Evolutionary conservation across 495 filamentous ascomycete genomes (phyloP), one percentile per base, ranked within the genome.

Genomic region (Bryoglossum gracile): DNA sequence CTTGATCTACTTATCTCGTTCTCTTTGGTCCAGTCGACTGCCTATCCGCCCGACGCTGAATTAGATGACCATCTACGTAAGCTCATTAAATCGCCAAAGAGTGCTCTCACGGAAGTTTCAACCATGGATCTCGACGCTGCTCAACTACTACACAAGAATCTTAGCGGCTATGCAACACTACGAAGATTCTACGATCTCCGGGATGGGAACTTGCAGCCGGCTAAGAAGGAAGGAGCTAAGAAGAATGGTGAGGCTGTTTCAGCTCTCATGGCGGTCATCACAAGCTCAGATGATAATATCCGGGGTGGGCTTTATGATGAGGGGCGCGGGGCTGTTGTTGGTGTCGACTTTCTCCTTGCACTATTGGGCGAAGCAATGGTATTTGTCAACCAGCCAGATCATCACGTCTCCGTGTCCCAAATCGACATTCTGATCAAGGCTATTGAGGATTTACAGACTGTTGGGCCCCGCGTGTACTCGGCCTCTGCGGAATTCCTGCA

Each of bases 91-190:
- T 76, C 82, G 34, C 83, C 86, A 8, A 81, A 80, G 57, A 55
- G 72, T 9, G 79, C 81, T 9, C 71, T 94, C 23, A 75, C 78
- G 24, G 63, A 75, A 13, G 75, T 86, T 40, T 81, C 83, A 0
- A 67, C 71, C 23, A 65, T 76, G 14, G 88, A 94, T 61, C 68
- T 77, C 28, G 83, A 88, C 55, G 89, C 86, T 8, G 89, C 89
- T 18, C 73, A 80, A 46, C 78, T 92, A 8, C 71, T 96, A 1
- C 84, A 86, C 40, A 83, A 78, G 50, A 81, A 87, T 60, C 76
- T 94, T n/a, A 89, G 83, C 60, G 90, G 90, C 26, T 96, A 95
- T 57, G 90, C 88, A 26, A 89, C 84, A 0, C 70, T 96, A 4
- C 80, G 89, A 13, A 82, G 82, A 53, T 95, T 89, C 67, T 96